These are phyloP conservation scores for Aspergillus viridinutans DNA, from an alignment of 2,329 filamentous ascomycete genomes.

Conservation along the genomic window DNA sequence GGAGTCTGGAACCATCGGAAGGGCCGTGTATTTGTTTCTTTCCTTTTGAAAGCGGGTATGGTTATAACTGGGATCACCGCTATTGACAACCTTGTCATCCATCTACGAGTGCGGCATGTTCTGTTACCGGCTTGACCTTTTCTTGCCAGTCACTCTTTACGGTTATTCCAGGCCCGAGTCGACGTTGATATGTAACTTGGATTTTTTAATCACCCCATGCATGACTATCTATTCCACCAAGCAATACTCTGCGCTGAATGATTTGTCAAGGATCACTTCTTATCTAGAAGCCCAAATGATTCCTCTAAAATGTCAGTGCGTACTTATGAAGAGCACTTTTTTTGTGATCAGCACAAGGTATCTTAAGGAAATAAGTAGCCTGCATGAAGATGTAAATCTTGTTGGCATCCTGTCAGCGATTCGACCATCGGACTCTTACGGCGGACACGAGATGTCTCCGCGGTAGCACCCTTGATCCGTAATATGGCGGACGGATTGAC, in stretches of 20 bases:
- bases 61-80: background rate
- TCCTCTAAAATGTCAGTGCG: background rate
- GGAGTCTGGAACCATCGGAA: slow-evolving; percentile 5
- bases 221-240: background rate
- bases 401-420: no score
- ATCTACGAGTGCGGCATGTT: background rate
- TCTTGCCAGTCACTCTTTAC: background rate
- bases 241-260: background rate
- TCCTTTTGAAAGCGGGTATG: slow-evolving; percentile 4
- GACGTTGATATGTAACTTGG: background rate
- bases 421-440: no score
- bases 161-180: background rate
- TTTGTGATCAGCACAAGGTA: no score
- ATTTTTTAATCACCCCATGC: background rate
- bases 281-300: background rate
- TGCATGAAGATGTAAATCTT: no score
- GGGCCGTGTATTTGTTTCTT: slow-evolving; percentile 2
- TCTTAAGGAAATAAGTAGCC: no score
- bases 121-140: background rate
- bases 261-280: background rate
- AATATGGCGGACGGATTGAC: no score
- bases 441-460: no score
- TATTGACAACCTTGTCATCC: background rate
- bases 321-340: background rate
- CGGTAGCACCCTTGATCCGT: no score